These are phyloP conservation scores for Cladosporium sp. DNA, from an alignment of 2,329 filamentous ascomycete genomes.

Conservation along the genomic window DNA sequence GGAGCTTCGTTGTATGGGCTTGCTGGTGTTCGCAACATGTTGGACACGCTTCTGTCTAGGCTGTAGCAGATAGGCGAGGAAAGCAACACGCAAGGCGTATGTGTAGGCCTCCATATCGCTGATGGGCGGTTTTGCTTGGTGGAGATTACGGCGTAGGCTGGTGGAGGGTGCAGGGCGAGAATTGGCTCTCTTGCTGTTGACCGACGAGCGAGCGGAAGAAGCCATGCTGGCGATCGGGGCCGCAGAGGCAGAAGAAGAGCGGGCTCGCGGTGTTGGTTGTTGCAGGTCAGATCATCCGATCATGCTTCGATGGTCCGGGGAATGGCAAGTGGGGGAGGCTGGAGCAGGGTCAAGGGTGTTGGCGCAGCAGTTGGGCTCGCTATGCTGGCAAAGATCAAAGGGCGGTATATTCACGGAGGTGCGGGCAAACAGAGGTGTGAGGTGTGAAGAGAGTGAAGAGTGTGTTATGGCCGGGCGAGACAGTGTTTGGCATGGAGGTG, in stretches of 20 bases:
- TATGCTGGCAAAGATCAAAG: not conserved
- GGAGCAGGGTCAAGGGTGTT: not conserved
- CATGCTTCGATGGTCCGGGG: slow-evolving; percentile 9
- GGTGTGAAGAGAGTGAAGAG: slow-evolving; percentile 1
- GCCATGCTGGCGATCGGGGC: slow-evolving; percentile 22
- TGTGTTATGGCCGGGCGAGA: not conserved
- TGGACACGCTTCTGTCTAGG: slow-evolving; percentile 86
- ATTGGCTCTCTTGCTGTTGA: slow-evolving; percentile 38
- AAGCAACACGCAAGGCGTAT: slow-evolving; percentile 85
- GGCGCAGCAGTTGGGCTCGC: not conserved
- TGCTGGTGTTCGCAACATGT: slow-evolving; percentile 63
- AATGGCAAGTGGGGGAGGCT: slow-evolving; percentile 6
- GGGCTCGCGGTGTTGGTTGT: not conserved
- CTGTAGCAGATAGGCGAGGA: slow-evolving; percentile 87
- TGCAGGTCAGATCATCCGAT: slow-evolving; percentile 1
- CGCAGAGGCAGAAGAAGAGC: not conserved
- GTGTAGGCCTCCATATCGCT: slow-evolving; percentile 76
- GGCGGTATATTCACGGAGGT: not conserved
- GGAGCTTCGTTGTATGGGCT: slow-evolving; percentile 63
- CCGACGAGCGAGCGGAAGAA: slow-evolving; percentile 27
- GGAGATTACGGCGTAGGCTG: slow-evolving; percentile 35
- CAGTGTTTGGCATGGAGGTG: not conserved
- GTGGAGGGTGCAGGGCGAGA: slow-evolving; percentile 39
- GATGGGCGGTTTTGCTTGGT: slow-evolving; percentile 35
- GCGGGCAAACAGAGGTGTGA: not conserved